Percentiles rank a stretch among this genome's conserved stretches.
Evolutionary conservation across 2,329 filamentous ascomycete species (phyloP).

Genomic region (Fusarium mangiferae): DNA sequence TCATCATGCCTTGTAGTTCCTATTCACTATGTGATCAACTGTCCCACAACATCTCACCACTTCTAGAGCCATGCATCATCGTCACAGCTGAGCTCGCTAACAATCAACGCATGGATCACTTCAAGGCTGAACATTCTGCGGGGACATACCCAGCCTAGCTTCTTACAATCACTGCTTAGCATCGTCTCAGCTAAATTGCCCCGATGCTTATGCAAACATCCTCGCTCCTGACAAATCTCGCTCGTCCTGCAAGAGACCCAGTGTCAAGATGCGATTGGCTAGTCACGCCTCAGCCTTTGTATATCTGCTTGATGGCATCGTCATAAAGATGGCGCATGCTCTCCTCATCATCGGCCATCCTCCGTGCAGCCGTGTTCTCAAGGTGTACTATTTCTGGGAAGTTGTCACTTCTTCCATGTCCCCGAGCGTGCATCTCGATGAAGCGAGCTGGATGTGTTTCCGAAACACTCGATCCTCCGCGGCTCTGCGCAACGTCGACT

Average conservation of each 20-base stretch:
- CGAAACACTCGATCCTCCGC: conserved; percentile 7
- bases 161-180: neutral
- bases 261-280: neutral
- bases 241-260: neutral
- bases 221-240: conserved; percentile 5
- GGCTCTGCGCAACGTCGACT: conserved; percentile 47
- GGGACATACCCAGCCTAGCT: neutral
- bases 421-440: neutral
- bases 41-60: neutral
- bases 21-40: neutral
- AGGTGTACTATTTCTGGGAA: neutral
- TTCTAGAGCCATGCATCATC: neutral
- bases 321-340: conserved; percentile 17
- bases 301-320: conserved; percentile 26
- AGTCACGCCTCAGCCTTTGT: neutral
- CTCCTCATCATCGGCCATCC: neutral
- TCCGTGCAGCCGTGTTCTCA: neutral
- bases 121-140: conserved; percentile 10
- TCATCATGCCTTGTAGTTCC: neutral
- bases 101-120: neutral
- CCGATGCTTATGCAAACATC: neutral
- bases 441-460: neutral
- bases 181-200: conserved; percentile 15
- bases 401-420: neutral
- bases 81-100: neutral